Conservation (phyloP, 768 basidiomycete genomes). For the Boletus coccyginus region DNA sequence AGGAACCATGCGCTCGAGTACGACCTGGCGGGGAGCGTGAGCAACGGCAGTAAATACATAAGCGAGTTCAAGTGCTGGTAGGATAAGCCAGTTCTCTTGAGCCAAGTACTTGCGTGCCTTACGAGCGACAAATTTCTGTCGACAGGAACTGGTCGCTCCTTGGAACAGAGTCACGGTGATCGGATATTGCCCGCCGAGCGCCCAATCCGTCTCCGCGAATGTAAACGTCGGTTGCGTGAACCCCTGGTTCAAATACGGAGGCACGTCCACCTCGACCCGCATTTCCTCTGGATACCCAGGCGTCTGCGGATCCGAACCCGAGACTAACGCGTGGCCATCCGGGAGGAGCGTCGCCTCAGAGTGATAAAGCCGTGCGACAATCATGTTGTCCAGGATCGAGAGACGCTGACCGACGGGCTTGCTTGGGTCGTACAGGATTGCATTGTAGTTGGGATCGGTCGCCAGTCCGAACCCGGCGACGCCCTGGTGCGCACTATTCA, state of each 20-base stretch:
- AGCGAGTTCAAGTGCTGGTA: constrained; percentile 82
- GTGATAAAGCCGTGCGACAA: constrained; percentile 74
- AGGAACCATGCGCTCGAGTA: constrained; percentile 65
- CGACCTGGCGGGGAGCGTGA: constrained; percentile 65
- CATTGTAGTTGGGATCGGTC: constrained; percentile 57
- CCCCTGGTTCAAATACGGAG: constrained; percentile 76
- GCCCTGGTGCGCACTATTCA: constrained; percentile 72
- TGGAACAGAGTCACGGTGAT: constrained; percentile 47
- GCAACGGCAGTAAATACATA: constrained; percentile 78
- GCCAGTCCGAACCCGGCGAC: constrained; percentile 74
- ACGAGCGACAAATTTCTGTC: constrained; percentile 80
- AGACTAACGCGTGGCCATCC: constrained; percentile 71
- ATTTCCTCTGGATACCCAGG: constrained; percentile 67
- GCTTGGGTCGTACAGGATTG: constrained; percentile 68
- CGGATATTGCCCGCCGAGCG: constrained; percentile 47
- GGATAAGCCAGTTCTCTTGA: constrained; percentile 65
- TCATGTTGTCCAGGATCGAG: constrained; percentile 64
- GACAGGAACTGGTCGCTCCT: constrained; percentile 29
- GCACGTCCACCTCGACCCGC: constrained; percentile 77
- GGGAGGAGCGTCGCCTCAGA: constrained; percentile 74
- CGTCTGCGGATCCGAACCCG: constrained; percentile 73
- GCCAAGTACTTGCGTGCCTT: constrained; percentile 81
- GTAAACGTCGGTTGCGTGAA: constrained; percentile 60
- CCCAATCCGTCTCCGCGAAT: constrained; percentile 61
- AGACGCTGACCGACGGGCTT: constrained; percentile 58